Base-by-base conservation (phyloP, 1,284 basidiomycete species). In the Earliella scabrosa region DNA sequence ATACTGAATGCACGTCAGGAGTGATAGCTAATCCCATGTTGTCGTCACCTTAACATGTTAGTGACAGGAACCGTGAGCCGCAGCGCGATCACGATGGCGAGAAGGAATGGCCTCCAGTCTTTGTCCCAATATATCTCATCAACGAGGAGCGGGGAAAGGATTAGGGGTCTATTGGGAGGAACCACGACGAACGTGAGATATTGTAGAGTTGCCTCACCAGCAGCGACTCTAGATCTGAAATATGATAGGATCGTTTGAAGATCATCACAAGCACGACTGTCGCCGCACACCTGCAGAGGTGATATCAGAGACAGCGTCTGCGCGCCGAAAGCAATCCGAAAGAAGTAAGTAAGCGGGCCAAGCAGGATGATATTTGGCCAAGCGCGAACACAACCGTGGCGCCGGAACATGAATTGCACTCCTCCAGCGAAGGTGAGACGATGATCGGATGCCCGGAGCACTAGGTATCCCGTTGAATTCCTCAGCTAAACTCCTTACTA, bases 121-220 rank as follows among this genome's bases (percentile, higher is more conserved):
- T 57, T 59, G 41, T 50, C 40, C 60, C 63, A 66, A 2, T n/a
- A n/a, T n/a, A 66, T 52, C 1, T 63, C 64, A 32, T 63, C 64
- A 29, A 66, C 54, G 3, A 63, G 57, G 8, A 66, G 39, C 1
- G 64, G 58, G 7, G 64, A 64, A 36, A 66, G 64, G 39, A 51
- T 51, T 50, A 21, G 3, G 13, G 13, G 13, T 11, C 5, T 20
- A 29, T 14, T 56, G 1, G n/a, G n/a, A n/a, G n/a, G n/a, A n/a
- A n/a, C n/a, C n/a, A n/a, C n/a, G 44, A 18, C 13, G 16, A 29
- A n/a, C 13, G 16, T 39, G 23, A 36, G 4, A n/a, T 14, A 34
- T 21, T 3, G 20, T 23, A 26, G 20, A 4, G 9, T 24, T 4
- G 14, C 39, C 61, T 39, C 27, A 64, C 63, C 44, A 35, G 65